phyloP scores from a whole-genome alignment of 2,329 filamentous ascomycete genomes.

The Hypoxylon rubiginosum region DNA sequence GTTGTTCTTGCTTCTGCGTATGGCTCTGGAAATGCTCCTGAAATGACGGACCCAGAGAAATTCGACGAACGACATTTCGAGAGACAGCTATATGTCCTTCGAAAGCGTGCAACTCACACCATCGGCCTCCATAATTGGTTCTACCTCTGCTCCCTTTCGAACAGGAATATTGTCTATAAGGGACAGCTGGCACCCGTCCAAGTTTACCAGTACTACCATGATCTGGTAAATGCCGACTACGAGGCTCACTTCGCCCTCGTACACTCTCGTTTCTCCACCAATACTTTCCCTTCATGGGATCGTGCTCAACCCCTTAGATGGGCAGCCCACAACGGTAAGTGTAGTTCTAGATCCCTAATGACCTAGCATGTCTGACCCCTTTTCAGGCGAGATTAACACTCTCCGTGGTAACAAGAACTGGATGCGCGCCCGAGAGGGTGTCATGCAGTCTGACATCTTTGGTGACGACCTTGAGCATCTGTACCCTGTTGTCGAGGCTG shows the following conservation, averaged over 20 bases:
- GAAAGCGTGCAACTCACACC: constrained; percentile 94
- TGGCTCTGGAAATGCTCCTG: constrained; percentile 82
- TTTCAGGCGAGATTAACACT: constrained; percentile 88
- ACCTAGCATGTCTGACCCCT: constrained; percentile 37
- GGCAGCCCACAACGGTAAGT: constrained; percentile 92
- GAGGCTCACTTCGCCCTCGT: constrained; percentile 97
- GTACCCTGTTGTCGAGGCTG: constrained; percentile 96
- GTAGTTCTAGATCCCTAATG: constrained; percentile 32
- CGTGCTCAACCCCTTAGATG: constrained; percentile 95
- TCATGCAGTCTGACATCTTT: constrained; percentile 93
- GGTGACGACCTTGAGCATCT: constrained; percentile 90
- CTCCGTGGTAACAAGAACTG: constrained; percentile 98
- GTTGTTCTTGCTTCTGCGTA: constrained; percentile 90
- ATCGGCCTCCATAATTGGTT: constrained; percentile 99
- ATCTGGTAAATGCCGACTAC: constrained; percentile 96
- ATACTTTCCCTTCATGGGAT: constrained; percentile 99
- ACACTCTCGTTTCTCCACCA: constrained; percentile 97
- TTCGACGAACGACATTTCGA: constrained; percentile 92
- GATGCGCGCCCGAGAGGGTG: constrained; percentile 97
- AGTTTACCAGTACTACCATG: constrained; percentile 98
- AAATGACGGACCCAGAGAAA: constrained; percentile 80
- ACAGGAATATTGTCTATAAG: constrained; percentile 99
- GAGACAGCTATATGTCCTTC: constrained; percentile 91
- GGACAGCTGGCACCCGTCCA: constrained; percentile 93
- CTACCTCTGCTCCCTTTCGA: constrained; percentile 95